phyloP scores from a whole-genome alignment of 345 rosid species.

The Salix arbutifolia region DNA sequence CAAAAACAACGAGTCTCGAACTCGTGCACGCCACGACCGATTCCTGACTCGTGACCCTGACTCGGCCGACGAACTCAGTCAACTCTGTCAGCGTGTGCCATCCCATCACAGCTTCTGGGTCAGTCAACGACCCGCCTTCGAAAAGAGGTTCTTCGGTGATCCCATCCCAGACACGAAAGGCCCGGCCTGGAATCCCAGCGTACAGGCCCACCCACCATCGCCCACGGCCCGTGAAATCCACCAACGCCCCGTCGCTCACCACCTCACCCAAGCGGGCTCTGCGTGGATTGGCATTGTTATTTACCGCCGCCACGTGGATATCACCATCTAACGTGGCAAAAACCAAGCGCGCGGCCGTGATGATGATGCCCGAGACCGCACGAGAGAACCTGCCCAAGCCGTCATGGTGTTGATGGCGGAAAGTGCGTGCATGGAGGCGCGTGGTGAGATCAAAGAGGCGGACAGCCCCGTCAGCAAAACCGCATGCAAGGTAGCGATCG shows the following conservation, averaged over 20 bases:
- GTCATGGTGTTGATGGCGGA: constrained; percentile 53
- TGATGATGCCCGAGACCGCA: constrained; percentile 69
- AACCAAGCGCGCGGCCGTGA: constrained; percentile 36
- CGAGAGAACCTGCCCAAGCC: constrained; percentile 68
- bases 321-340: constrained; percentile 80
- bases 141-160: constrained; percentile 42
- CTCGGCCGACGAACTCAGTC: constrained; percentile 60
- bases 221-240: constrained; percentile 72
- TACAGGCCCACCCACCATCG: constrained; percentile 93
- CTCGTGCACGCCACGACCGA: constrained; percentile 75
- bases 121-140: constrained; percentile 58
- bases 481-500: constrained; percentile 68
- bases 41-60: constrained; percentile 47
- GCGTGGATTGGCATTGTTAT: constrained; percentile 33
- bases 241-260: constrained; percentile 62
- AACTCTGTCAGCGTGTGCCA: constrained; percentile 71
- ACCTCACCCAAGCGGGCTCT: constrained; percentile 55
- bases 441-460: constrained; percentile 60
- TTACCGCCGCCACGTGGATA: constrained; percentile 57
- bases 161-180: constrained; percentile 74
- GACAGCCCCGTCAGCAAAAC: constrained; percentile 82
- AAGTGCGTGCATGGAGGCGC: constrained; percentile 54
- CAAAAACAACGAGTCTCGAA: constrained; percentile 39
- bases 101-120: constrained; percentile 63
- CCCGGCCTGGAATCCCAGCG: constrained; percentile 71